Evolutionary conservation across 1,284 basidiomycete genomes (phyloP).

Genomic region (Sanghuangporus sanghuang): DNA sequence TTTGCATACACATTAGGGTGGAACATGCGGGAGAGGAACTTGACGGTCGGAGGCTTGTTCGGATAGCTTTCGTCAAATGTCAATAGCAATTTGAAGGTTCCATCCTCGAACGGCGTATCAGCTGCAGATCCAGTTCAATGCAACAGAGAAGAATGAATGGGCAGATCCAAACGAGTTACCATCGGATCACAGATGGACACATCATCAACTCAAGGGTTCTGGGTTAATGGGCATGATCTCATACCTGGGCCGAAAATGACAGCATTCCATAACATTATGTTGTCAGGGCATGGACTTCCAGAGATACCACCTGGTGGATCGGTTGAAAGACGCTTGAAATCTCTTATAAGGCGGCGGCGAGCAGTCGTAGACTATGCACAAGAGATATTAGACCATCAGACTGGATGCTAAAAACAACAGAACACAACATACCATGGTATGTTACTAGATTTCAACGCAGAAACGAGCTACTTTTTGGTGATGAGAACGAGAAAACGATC

Average conservation of each 20-base stretch:
- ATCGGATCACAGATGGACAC: background rate
- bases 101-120: slow-evolving; percentile 98
- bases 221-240: slow-evolving; percentile 25
- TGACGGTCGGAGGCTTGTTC: slow-evolving; percentile 96
- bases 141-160: background rate
- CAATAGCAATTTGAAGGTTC: slow-evolving; percentile 94
- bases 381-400: background rate
- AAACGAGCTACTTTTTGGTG: background rate
- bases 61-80: slow-evolving; percentile 98
- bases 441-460: background rate
- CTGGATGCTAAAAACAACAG: background rate
- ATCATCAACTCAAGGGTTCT: background rate
- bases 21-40: slow-evolving; percentile 97
- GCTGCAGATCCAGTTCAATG: slow-evolving; percentile 41
- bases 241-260: slow-evolving; percentile 97
- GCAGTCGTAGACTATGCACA: slow-evolving; percentile 77
- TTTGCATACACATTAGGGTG: slow-evolving; percentile 99
- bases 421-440: background rate
- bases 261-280: slow-evolving; percentile 99
- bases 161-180: slow-evolving; percentile 17
- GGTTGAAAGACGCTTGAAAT: slow-evolving; percentile 91
- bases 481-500: background rate
- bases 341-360: slow-evolving; percentile 86
- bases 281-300: slow-evolving; percentile 94
- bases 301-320: slow-evolving; percentile 96